Conservation (phyloP, 768 basidiomycete genomes). For the Pulveroboletus sp. region DNA sequence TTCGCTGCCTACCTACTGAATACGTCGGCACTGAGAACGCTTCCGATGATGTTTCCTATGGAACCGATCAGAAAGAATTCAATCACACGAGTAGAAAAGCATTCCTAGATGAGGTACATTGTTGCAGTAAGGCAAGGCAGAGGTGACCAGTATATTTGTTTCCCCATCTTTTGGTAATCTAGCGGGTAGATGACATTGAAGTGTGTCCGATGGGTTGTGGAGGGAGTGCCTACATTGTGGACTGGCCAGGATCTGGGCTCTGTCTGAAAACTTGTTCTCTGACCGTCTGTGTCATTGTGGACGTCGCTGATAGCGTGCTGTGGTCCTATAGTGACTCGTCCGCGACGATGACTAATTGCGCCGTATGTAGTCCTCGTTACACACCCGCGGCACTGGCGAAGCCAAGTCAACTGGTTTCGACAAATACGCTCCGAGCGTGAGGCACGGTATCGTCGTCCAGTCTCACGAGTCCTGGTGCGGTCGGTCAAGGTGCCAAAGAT, state of each 20-base stretch:
- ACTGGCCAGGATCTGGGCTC: constrained; percentile 49
- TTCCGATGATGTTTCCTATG: constrained; percentile 86
- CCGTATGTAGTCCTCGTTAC: too few relatives aligned
- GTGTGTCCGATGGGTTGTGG: background rate
- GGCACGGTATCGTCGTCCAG: background rate
- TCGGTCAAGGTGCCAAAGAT: constrained; percentile 3
- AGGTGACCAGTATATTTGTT: constrained; percentile 86
- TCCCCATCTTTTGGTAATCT: constrained; percentile 83
- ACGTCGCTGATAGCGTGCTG: background rate
- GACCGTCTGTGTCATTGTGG: constrained; percentile 49
- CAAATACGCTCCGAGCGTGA: background rate
- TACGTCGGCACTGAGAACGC: constrained; percentile 94
- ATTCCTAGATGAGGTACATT: constrained; percentile 93
- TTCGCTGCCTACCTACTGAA: constrained; percentile 74
- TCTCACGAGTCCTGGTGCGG: background rate
- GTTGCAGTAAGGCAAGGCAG: constrained; percentile 94
- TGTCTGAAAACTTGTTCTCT: constrained; percentile 49
- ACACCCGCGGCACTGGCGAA: background rate
- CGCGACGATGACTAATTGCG: constrained; percentile 12
- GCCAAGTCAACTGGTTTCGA: background rate
- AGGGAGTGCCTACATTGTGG: constrained; percentile 38
- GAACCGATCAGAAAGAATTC: constrained; percentile 1
- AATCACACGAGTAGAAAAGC: constrained; percentile 20
- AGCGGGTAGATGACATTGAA: background rate
- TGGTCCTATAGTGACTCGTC: background rate